phyloP scores from a whole-genome alignment of 2,329 filamentous ascomycete species.

The Colletotrichum tabaci region DNA sequence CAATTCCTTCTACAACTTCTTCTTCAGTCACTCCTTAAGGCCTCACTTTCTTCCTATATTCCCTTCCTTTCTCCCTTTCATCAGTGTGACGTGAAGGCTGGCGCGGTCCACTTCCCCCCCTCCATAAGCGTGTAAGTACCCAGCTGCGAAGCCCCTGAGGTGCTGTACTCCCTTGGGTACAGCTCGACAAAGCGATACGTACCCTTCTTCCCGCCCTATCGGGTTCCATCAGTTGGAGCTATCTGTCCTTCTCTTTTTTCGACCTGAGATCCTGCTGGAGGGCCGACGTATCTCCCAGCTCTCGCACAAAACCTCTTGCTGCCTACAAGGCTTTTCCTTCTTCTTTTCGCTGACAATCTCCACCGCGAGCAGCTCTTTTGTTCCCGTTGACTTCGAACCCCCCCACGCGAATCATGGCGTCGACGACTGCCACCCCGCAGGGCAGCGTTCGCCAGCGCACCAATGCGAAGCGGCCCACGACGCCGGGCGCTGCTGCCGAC shows the following conservation, averaged over 20 bases:
- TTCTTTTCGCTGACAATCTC: slow-evolving; percentile 24
- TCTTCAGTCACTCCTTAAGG: slow-evolving; percentile 36
- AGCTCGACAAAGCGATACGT: slow-evolving; percentile 35
- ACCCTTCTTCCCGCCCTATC: slow-evolving; percentile 13
- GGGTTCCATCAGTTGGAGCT: slow-evolving; percentile 34
- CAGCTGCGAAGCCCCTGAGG: slow-evolving; percentile 31
- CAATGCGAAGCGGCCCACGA: slow-evolving; percentile 62
- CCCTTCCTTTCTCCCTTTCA: slow-evolving; percentile 38
- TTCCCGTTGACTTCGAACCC: slow-evolving; percentile 43
- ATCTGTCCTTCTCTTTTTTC: slow-evolving; percentile 40
- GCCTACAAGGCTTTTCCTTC: slow-evolving; percentile 8
- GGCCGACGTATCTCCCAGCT: slow-evolving; percentile 23
- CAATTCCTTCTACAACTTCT: slow-evolving; percentile 15
- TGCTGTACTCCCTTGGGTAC: slow-evolving; percentile 35
- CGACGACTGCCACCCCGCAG: slow-evolving; percentile 62
- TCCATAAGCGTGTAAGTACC: slow-evolving; percentile 36
- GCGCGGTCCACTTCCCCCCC: slow-evolving; percentile 30
- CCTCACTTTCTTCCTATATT: slow-evolving; percentile 26
- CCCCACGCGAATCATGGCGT: slow-evolving; percentile 56
- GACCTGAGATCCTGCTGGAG: slow-evolving; percentile 11
- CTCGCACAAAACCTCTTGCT: slow-evolving; percentile 12
- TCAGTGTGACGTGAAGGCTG: slow-evolving; percentile 31
- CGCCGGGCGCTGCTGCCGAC: slow-evolving; percentile 56
- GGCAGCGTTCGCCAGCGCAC: slow-evolving; percentile 73
- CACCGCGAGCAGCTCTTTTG: slow-evolving; percentile 36